Evolutionary conservation across 148 eudicot genomes (phyloP), one percentile per base, ranked within the genome.

Genomic region (Polygonum aviculare): DNA sequence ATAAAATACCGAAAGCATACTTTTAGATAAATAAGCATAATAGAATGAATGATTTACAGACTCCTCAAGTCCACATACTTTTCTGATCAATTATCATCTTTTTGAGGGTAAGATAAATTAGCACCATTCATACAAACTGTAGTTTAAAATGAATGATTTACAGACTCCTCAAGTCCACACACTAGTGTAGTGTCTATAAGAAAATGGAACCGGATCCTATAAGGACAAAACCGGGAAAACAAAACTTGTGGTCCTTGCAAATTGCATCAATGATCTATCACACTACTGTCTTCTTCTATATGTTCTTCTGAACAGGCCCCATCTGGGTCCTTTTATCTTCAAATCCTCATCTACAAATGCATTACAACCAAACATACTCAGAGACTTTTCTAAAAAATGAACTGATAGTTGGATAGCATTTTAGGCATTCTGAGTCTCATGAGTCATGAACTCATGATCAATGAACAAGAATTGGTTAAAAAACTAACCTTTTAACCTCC

Each of bases 401-500:
- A 65, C 9, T 35, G 36, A 33, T 5, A 65, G 31, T 22, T 12
- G 15, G 36, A 60, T 33, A 15, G 71, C 71, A 36, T 65, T 63
- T 14, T 31, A 33, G 41, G 70, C 70, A 63, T 33, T 36, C 15
- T 65, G 10, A 36, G 41, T 65, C 39, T 26, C 69, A 12, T 35
- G 71, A 18, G 35, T 41, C 45, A 41, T 41, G 45, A 41, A 41
- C 5, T n/a, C n/a, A 40, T 0, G 47, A 44, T 8, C 7, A 10
- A 44, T 44, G 47, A 40, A 21, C 12, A 36, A 62, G 36, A 59
- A 12, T 22, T 59, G 36, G 67, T 2, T 2, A 36, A 67, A 36
- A 19, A 67, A 7, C 16, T 67, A 5, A 67, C 72, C 72, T 67
- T 67, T 67, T 67, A 67, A 67, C n/a, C 72, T 67, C 72, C 72